Evolutionary conservation across 1,284 basidiomycete genomes (phyloP).

Genomic region (Apiotrichum mycotoxinovorans): DNA sequence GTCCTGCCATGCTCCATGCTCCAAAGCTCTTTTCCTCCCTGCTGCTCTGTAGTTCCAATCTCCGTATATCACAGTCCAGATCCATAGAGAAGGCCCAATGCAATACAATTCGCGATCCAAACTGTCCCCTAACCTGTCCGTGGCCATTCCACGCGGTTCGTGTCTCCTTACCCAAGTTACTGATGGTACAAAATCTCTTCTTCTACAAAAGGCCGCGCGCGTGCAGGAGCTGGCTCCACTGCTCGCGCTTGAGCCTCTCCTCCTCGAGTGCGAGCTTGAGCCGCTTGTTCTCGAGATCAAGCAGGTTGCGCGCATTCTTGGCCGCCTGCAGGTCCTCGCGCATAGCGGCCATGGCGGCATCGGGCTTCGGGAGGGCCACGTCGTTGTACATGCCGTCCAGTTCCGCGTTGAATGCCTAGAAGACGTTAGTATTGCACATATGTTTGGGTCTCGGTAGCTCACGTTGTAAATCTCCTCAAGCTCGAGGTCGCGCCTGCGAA

Average conservation of each 20-base stretch:
- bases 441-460: constrained; percentile 37
- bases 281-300: constrained; percentile 72
- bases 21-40: no score
- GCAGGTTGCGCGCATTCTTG: constrained; percentile 68
- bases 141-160: not conserved
- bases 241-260: constrained; percentile 67
- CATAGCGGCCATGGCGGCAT: constrained; percentile 73
- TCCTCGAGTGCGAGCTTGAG: constrained; percentile 68
- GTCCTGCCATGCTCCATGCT: no score
- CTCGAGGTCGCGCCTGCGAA: constrained; percentile 72
- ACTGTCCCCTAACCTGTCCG: no score
- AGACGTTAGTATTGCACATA: constrained; percentile 6
- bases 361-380: constrained; percentile 63
- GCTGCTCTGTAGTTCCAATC: no score
- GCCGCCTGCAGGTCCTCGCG: constrained; percentile 65
- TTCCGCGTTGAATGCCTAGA: constrained; percentile 84
- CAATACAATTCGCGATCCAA: no score
- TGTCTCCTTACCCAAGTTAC: not conserved
- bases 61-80: no score
- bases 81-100: no score
- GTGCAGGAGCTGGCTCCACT: constrained; percentile 53
- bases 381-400: constrained; percentile 83
- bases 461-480: constrained; percentile 89
- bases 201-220: not conserved
- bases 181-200: no score